These are phyloP conservation scores for Penstemon newberryi DNA, from an alignment of 257 asterid genomes.

Conservation along the genomic window DNA sequence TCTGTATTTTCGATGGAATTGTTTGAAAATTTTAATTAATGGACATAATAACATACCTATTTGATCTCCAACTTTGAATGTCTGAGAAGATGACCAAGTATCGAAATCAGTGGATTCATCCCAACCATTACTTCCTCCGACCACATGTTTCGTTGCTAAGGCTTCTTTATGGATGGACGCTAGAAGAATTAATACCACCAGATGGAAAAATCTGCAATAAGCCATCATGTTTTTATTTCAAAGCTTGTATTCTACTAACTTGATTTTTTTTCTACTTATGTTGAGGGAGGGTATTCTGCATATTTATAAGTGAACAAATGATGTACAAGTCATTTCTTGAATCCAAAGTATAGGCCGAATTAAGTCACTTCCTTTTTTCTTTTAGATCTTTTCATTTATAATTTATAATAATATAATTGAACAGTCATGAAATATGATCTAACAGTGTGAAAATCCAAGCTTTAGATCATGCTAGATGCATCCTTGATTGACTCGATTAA, in stretches of 20 bases:
- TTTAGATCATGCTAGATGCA: background rate
- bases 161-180: conserved; percentile 26
- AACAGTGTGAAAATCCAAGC: background rate
- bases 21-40: background rate
- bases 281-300: background rate
- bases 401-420: no score
- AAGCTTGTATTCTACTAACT: background rate
- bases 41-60: conserved; percentile 41
- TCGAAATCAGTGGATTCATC: conserved; percentile 72
- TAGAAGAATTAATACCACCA: conserved; percentile 21
- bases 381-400: no score
- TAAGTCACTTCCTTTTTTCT: background rate
- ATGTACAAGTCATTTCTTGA: conserved; percentile 22
- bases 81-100: conserved; percentile 67
- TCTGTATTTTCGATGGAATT: background rate
- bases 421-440: background rate
- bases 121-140: conserved; percentile 94
- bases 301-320: conserved; percentile 24
- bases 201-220: conserved; percentile 22
- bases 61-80: conserved; percentile 82
- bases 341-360: conserved; percentile 24
- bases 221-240: conserved; percentile 27
- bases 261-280: background rate
- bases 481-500: background rate
- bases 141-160: conserved; percentile 50